phyloP scores from a whole-genome alignment of 2,329 filamentous ascomycete genomes.

The Colletotrichum aenigma region DNA sequence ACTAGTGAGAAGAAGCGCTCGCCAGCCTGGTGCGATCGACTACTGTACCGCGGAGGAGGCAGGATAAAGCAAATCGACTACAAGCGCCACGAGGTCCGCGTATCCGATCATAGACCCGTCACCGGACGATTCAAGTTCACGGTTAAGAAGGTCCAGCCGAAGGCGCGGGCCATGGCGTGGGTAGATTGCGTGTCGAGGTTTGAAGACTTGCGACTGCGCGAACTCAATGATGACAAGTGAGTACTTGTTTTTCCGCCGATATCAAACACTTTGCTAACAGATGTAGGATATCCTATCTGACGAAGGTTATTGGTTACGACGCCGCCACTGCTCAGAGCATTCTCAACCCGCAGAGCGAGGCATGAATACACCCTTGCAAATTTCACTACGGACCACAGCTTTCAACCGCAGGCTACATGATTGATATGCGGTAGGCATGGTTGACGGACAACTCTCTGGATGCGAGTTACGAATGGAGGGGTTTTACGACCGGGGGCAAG shows the following conservation, averaged over 20 bases:
- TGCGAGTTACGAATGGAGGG: background rate
- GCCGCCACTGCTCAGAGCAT: constrained; percentile 18
- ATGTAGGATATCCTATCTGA: constrained; percentile 20
- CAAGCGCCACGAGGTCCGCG: constrained; percentile 83
- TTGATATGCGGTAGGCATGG: background rate
- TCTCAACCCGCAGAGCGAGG: constrained; percentile 5
- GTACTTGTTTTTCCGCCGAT: constrained; percentile 35
- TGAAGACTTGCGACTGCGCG: constrained; percentile 70
- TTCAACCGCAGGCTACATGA: background rate
- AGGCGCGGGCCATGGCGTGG: constrained; percentile 69
- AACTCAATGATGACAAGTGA: constrained; percentile 79
- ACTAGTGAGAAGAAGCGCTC: constrained; percentile 92
- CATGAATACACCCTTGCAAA: background rate
- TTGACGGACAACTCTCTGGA: background rate
- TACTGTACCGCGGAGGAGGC: constrained; percentile 84
- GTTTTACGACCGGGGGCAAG: background rate
- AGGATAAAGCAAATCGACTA: constrained; percentile 90
- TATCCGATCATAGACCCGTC: constrained; percentile 93
- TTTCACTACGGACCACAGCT: background rate
- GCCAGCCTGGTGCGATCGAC: constrained; percentile 94
- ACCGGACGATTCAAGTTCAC: constrained; percentile 83
- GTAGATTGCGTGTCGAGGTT: constrained; percentile 78
- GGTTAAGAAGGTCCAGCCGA: constrained; percentile 79
- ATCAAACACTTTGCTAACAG: background rate
- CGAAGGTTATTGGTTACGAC: constrained; percentile 21